Percentiles rank a stretch among this genome's conserved stretches.
Conservation (phyloP, 768 basidiomycete genomes). For the Ramaria rubella region DNA sequence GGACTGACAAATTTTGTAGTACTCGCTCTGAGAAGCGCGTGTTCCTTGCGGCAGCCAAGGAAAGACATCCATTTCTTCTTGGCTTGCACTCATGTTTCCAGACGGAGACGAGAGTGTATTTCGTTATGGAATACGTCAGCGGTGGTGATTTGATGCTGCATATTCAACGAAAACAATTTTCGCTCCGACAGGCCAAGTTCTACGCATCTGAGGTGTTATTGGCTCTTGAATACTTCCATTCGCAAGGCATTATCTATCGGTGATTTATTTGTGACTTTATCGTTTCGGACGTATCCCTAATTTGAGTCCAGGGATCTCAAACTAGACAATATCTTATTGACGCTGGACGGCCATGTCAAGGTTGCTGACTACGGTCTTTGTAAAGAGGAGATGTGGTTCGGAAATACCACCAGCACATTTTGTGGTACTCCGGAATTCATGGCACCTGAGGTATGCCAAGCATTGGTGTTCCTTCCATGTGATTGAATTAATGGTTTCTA, state of each 20-base stretch:
- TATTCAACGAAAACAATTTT: constrained; percentile 98
- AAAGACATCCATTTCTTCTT: constrained; percentile 95
- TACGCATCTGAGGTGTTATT: constrained; percentile 96
- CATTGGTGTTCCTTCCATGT: neutral
- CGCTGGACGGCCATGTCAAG: constrained; percentile 95
- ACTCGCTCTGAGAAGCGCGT: constrained; percentile 99
- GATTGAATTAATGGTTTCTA: constrained; percentile 26
- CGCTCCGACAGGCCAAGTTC: constrained; percentile 96
- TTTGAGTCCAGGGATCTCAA: constrained; percentile 72
- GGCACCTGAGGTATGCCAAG: constrained; percentile 85
- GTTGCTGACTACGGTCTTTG: constrained; percentile 99
- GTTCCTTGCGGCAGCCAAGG: constrained; percentile 92
- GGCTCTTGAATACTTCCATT: constrained; percentile 96
- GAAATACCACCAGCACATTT: constrained; percentile 95
- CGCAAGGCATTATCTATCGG: constrained; percentile 99
- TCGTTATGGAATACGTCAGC: constrained; percentile 99
- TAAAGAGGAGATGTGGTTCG: constrained; percentile 98
- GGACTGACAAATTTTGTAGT: constrained; percentile 34
- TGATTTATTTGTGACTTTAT: constrained; percentile 21
- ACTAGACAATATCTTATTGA: constrained; percentile 94
- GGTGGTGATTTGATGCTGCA: constrained; percentile 99
- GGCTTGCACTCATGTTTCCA: constrained; percentile 99
- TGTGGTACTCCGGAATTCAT: constrained; percentile 99
- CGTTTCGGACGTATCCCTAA: neutral
- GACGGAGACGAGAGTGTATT: constrained; percentile 98